Evolutionary conservation across 176 grass and related monocot genomes (phyloP).

Genomic region (Musa beccarii): DNA sequence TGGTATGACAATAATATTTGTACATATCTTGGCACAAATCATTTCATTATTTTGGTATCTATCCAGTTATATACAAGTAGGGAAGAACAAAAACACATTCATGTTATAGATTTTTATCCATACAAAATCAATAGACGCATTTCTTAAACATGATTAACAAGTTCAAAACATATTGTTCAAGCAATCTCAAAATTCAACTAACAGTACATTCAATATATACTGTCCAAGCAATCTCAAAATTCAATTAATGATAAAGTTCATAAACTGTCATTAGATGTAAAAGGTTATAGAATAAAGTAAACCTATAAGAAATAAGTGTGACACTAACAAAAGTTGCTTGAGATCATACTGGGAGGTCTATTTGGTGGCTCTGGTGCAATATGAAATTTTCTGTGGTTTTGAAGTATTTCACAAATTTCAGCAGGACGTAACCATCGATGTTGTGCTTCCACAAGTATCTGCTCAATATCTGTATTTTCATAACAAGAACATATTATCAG

Average conservation of each 20-base stretch:
- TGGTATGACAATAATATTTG: too few relatives aligned
- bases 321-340: neutral
- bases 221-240: neutral
- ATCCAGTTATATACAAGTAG: too few relatives aligned
- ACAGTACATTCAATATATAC: neutral
- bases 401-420: conserved; percentile 93
- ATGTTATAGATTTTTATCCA: too few relatives aligned
- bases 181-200: neutral
- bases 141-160: too few relatives aligned
- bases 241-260: neutral
- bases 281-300: neutral
- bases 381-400: conserved; percentile 64
- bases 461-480: conserved; percentile 62
- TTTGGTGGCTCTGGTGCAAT: conserved; percentile 88
- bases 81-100: too few relatives aligned
- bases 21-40: too few relatives aligned
- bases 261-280: neutral
- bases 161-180: neutral
- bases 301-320: neutral
- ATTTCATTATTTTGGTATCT: too few relatives aligned
- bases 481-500: neutral
- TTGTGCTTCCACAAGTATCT: conserved; percentile 77
- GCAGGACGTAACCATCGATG: conserved; percentile 78
- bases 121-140: too few relatives aligned
- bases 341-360: conserved; percentile 68